These are phyloP conservation scores for Clavariopsis aquatica DNA, from an alignment of 495 filamentous ascomycete species.

Conservation along the genomic window DNA sequence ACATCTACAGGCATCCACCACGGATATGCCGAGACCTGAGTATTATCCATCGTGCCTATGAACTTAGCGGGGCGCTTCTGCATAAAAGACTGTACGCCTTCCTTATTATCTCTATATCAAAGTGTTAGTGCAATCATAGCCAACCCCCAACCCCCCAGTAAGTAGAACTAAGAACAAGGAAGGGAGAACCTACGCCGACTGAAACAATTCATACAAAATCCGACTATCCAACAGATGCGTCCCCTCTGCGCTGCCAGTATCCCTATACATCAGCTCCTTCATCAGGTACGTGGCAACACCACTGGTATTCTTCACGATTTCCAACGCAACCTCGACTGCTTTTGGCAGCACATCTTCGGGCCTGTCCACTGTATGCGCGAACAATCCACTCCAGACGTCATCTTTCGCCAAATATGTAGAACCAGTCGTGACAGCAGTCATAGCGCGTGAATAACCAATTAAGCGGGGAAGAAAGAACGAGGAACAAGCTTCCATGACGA, in stretches of 20 bases:
- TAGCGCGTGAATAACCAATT: conserved; percentile 58
- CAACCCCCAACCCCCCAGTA: background rate
- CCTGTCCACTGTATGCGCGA: conserved; percentile 56
- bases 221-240: conserved; percentile 61
- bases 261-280: conserved; percentile 62
- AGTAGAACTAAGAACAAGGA: background rate
- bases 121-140: too few relatives aligned
- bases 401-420: conserved; percentile 48
- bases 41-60: conserved; percentile 52
- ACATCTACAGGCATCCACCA: conserved; percentile 51
- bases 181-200: conserved; percentile 36
- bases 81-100: conserved; percentile 46
- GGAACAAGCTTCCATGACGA: conserved; percentile 64
- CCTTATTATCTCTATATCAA: conserved; percentile 48
- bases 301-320: conserved; percentile 61
- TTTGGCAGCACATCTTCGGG: conserved; percentile 55
- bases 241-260: conserved; percentile 56
- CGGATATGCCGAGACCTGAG: conserved; percentile 50
- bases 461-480: conserved; percentile 64
- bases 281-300: conserved; percentile 57
- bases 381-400: conserved; percentile 54
- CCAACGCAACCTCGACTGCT: conserved; percentile 59
- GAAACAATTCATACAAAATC: conserved; percentile 59
- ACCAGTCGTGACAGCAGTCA: conserved; percentile 60
- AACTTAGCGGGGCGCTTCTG: conserved; percentile 55